phyloP scores from a whole-genome alignment of 305 asterid species.

The Fraxinus baroniana region DNA sequence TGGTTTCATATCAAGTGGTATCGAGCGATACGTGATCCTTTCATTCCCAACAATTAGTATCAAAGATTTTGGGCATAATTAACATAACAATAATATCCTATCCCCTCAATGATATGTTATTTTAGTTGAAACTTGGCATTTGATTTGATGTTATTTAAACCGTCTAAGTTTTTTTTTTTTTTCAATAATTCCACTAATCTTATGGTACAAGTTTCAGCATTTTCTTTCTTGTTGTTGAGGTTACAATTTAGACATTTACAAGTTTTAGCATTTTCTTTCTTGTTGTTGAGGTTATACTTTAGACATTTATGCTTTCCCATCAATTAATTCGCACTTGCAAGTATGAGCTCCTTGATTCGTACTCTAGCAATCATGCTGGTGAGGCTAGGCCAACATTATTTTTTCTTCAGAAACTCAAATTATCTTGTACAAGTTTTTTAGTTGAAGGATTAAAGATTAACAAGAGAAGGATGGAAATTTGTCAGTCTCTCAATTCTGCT shows the following conservation, averaged over 20 bases:
- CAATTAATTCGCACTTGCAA: slow-evolving; percentile 27
- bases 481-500: slow-evolving; percentile 30
- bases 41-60: too few species aligned
- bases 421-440: slow-evolving; percentile 3
- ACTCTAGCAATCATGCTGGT: slow-evolving; percentile 6
- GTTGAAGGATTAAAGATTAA: slow-evolving; percentile 12
- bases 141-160: neutral
- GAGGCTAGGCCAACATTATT: slow-evolving; percentile 14
- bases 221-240: neutral
- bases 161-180: neutral
- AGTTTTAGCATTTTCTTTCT: too few species aligned
- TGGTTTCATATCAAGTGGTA: too few species aligned
- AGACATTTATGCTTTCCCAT: neutral
- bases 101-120: neutral
- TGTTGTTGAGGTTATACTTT: too few species aligned
- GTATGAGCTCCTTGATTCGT: slow-evolving; percentile 16
- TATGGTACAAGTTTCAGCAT: neutral
- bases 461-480: slow-evolving; percentile 30
- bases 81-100: neutral
- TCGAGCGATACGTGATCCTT: too few species aligned
- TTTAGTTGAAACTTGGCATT: neutral
- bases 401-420: slow-evolving; percentile 10
- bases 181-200: neutral
- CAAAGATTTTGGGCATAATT: too few species aligned
- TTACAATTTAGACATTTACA: neutral